Percentiles rank a stretch among this genome's conserved stretches.
Conservation (phyloP, 2,329 filamentous ascomycete genomes). For the Thelonectria discophora region DNA sequence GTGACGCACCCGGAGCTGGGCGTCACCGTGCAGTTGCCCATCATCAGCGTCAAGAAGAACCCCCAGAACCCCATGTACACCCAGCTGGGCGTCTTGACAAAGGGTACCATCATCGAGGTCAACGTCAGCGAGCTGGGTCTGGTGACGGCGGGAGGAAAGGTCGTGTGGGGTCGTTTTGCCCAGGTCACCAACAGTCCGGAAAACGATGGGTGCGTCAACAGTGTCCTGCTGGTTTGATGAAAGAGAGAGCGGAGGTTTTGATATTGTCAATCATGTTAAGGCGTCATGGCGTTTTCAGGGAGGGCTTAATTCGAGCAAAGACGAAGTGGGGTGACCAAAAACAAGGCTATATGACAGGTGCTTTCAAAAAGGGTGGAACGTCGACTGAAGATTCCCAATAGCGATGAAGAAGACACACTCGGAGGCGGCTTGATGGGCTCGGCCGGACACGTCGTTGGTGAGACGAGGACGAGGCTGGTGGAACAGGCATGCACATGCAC, state of each 20-base stretch:
- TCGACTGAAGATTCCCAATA: conserved; percentile 42
- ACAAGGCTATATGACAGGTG: conserved; percentile 11
- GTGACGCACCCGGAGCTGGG: conserved; percentile 79
- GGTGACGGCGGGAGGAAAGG: conserved; percentile 90
- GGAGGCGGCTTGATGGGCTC: conserved; percentile 18
- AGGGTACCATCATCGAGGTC: conserved; percentile 84
- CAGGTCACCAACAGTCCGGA: conserved; percentile 58
- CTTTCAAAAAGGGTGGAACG: conserved; percentile 36
- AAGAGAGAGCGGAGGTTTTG: conserved; percentile 28
- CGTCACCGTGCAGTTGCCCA: conserved; percentile 88
- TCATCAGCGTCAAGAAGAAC: conserved; percentile 72
- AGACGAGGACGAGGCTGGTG: neutral
- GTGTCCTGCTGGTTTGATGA: conserved; percentile 39
- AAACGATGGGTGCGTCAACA: conserved; percentile 51
- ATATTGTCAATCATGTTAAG: conserved; percentile 39
- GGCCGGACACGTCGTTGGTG: conserved; percentile 7
- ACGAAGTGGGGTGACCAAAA: neutral
- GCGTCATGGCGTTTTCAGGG: conserved; percentile 43
- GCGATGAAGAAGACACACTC: conserved; percentile 42
- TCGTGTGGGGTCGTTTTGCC: conserved; percentile 89
- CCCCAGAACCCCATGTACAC: conserved; percentile 92
- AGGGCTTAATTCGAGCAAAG: conserved; percentile 33
- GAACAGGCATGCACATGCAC: neutral
- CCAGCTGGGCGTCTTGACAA: conserved; percentile 87
- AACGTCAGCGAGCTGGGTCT: conserved; percentile 93